Conservation (phyloP, 1,284 basidiomycete genomes). For the Marasmius oreades region DNA sequence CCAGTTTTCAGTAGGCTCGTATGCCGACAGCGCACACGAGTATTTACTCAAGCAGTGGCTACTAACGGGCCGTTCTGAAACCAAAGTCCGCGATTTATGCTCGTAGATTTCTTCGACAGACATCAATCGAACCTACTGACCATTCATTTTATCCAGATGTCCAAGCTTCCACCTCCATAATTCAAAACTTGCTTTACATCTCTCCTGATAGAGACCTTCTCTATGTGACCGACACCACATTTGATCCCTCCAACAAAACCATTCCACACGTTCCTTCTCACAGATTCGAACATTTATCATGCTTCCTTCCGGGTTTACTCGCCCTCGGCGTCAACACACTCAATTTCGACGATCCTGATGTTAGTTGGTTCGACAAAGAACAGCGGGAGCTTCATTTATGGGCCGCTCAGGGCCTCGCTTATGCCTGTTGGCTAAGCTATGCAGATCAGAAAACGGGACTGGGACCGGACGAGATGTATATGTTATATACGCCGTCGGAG, state of each 20-base stretch:
- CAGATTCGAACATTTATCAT: slow-evolving; percentile 71
- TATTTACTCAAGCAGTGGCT: slow-evolving; percentile 75
- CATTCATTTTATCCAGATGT: slow-evolving; percentile 44
- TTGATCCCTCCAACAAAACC: background rate
- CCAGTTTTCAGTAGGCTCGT: slow-evolving; percentile 57
- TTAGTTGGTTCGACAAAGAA: background rate
- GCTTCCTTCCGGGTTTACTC: slow-evolving; percentile 74
- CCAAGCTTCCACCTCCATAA: slow-evolving; percentile 53
- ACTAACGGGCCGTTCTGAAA: slow-evolving; percentile 57
- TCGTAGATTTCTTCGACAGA: slow-evolving; percentile 23
- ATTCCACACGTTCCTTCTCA: slow-evolving; percentile 37
- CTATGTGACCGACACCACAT: slow-evolving; percentile 60
- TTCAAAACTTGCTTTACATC: slow-evolving; percentile 63
- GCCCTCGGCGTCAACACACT: slow-evolving; percentile 67
- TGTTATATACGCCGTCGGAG: slow-evolving; percentile 17
- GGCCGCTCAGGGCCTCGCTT: slow-evolving; percentile 68
- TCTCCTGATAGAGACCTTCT: slow-evolving; percentile 62
- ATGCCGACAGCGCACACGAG: slow-evolving; percentile 71
- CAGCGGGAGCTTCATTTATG: slow-evolving; percentile 43
- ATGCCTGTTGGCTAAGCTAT: slow-evolving; percentile 65
- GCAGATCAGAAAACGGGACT: slow-evolving; percentile 59
- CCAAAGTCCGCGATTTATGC: slow-evolving; percentile 62
- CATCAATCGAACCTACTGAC: background rate
- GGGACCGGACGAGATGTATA: slow-evolving; percentile 56
- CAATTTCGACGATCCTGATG: slow-evolving; percentile 16